These are phyloP conservation scores for Lipomyces sp. DNA, from an alignment of 805 yeast species.

Conservation along the genomic window DNA sequence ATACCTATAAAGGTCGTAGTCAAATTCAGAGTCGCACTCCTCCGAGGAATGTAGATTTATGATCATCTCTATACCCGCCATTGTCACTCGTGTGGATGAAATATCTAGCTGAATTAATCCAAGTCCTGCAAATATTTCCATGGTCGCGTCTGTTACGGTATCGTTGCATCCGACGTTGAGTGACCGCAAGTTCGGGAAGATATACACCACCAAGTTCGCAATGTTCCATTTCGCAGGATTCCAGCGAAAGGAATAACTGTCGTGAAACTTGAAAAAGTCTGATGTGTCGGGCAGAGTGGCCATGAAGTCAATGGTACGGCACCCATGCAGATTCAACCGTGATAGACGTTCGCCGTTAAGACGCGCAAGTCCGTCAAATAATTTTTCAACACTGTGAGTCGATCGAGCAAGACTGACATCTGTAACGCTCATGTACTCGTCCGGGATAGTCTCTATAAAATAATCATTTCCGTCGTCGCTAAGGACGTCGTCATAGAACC, in stretches of 20 bases:
- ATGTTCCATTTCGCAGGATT: not conserved
- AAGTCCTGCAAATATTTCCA: not conserved
- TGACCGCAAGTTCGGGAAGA: not conserved
- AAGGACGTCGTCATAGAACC: conserved; percentile 1
- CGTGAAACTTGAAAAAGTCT: not conserved
- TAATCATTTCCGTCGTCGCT: conserved; percentile 1
- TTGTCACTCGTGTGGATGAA: not conserved
- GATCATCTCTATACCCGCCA: too few species aligned
- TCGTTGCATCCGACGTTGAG: not conserved
- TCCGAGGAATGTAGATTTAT: too few species aligned
- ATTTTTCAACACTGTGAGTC: not conserved
- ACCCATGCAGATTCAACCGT: not conserved
- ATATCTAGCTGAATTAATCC: not conserved
- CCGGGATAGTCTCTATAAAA: not conserved
- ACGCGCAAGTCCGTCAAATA: conserved; percentile 1
- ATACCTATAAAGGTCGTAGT: too few species aligned
- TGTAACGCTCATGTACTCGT: not conserved
- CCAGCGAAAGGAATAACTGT: not conserved
- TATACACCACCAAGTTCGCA: not conserved
- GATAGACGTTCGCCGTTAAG: not conserved
- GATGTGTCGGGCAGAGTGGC: not conserved
- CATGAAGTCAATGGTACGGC: conserved; percentile 1
- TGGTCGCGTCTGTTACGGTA: not conserved
- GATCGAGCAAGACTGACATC: not conserved
- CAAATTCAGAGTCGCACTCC: too few species aligned